phyloP scores from a whole-genome alignment of 495 filamentous ascomycete species.

The Hyaloscypha hepaticicola region DNA sequence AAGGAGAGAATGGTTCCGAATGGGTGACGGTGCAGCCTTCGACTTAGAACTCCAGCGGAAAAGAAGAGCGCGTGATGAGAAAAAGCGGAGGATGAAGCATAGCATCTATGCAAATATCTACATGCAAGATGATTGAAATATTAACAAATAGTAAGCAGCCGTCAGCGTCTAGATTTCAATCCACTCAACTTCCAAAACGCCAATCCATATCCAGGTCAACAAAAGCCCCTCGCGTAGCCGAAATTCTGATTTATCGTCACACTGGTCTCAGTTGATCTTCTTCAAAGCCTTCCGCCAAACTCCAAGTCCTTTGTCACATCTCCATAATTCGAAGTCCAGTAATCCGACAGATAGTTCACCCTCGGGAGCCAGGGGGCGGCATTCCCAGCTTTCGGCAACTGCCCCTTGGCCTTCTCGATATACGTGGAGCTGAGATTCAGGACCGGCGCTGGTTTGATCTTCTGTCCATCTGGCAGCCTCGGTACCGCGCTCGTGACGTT shows the following conservation, averaged over 20 bases:
- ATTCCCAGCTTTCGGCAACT: constrained; percentile 34
- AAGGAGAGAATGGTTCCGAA: too few species aligned
- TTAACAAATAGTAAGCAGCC: neutral
- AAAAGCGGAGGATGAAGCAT: neutral
- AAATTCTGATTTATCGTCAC: neutral
- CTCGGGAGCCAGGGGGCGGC: constrained; percentile 55
- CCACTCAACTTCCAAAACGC: too few species aligned
- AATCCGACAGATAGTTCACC: constrained; percentile 53
- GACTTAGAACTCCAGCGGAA: neutral
- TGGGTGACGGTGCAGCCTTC: too few species aligned
- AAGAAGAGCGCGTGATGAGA: neutral
- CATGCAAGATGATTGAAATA: neutral
- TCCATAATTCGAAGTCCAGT: constrained; percentile 48
- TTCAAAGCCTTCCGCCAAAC: constrained; percentile 15
- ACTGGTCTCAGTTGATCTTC: constrained; percentile 9
- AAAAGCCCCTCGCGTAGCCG: neutral
- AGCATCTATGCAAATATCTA: neutral
- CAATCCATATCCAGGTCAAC: too few species aligned
- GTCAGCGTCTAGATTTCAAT: neutral
- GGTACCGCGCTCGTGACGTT: constrained; percentile 22
- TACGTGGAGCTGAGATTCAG: constrained; percentile 37
- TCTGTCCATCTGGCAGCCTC: constrained; percentile 41
- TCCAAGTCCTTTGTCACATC: constrained; percentile 36
- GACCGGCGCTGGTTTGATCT: constrained; percentile 36
- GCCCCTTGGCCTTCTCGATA: constrained; percentile 31